Evolutionary conservation across 371 early-diverging fungal genomes (phyloP).

Genomic region (Umbelopsis sp.): DNA sequence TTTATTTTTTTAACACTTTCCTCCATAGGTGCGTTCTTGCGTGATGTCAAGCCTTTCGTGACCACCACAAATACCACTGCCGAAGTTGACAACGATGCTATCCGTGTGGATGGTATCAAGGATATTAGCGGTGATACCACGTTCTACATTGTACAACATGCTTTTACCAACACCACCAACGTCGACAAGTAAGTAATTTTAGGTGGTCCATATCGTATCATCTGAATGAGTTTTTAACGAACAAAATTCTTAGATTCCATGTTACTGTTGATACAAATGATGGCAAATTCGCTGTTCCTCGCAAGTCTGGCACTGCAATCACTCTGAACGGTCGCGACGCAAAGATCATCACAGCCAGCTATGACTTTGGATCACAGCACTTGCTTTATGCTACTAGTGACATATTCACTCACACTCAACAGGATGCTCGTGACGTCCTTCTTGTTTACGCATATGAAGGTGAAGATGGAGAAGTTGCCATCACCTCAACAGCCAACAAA

Average conservation of each 20-base stretch:
- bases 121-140: conserved; percentile 20
- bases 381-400: conserved; percentile 30
- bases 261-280: background rate
- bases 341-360: conserved; percentile 27
- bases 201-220: too few relatives aligned
- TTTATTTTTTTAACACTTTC: background rate
- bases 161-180: conserved; percentile 2
- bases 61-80: conserved; percentile 22
- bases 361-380: conserved; percentile 27
- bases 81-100: conserved; percentile 12
- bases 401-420: conserved; percentile 22
- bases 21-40: conserved; percentile 23
- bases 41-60: conserved; percentile 26
- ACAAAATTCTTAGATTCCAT: background rate
- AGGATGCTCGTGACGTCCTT: conserved; percentile 23
- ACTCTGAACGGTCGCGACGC: conserved; percentile 32
- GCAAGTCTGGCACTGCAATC: conserved; percentile 11
- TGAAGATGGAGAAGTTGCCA: conserved; percentile 30
- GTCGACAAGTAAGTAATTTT: background rate
- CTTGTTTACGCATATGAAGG: conserved; percentile 26
- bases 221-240: too few relatives aligned
- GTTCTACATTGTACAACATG: conserved; percentile 28
- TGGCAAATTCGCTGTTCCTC: conserved; percentile 15
- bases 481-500: conserved; percentile 16
- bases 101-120: conserved; percentile 23